Evolutionary conservation across 805 yeast species (phyloP), one percentile per base, ranked within the genome.

Genomic region (Priceomyces medius): DNA sequence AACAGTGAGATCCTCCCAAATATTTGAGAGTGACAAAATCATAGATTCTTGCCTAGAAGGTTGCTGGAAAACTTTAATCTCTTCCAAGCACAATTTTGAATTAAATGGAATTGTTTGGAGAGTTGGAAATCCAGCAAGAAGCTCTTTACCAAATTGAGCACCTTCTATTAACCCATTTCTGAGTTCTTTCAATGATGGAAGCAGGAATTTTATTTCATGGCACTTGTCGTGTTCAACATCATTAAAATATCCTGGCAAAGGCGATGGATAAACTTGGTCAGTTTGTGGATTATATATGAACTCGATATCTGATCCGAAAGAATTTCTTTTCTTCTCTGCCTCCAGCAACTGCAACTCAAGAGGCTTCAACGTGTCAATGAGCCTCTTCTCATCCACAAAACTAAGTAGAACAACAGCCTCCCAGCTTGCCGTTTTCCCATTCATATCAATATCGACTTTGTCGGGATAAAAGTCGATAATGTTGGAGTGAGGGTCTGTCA

Each of bases 401-500:
- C 95, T 83, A 44, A 93, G 76, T 54, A 88, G 76, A 5, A 93
- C 96, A 42, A 93, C 97, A 8, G 97, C 97, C 67, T 93, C 98
- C 99, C 99, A 93, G 37, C 88, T 84, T 2, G 93, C 95, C 41
- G 89, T 87, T 61, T 93, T 93, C 33, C 98, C 99, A 59, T 93
- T 93, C 77, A 81, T 75, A 66, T 93, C 99, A 26, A 87, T 74
- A 39, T 82, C 87, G 42, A 91, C 96, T 45, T 87, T 88, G 43
- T 76, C 74, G 2, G 99, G 99, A 58, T 93, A 93, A 55, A 88
- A 89, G 54, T 89, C 97, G 42, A 76, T 75, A 50, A 93, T 88
- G 20, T 97, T 95, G 6, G 97, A 90, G 34, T 74, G 73, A 34
- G 80, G 81, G 44, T 90, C 96, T 10, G 83, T 80, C 96, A 93